Evolutionary conservation across 2,329 filamentous ascomycete genomes (phyloP), one percentile per base, ranked within the genome.

Genomic region (Trichoderma pleuroti): DNA sequence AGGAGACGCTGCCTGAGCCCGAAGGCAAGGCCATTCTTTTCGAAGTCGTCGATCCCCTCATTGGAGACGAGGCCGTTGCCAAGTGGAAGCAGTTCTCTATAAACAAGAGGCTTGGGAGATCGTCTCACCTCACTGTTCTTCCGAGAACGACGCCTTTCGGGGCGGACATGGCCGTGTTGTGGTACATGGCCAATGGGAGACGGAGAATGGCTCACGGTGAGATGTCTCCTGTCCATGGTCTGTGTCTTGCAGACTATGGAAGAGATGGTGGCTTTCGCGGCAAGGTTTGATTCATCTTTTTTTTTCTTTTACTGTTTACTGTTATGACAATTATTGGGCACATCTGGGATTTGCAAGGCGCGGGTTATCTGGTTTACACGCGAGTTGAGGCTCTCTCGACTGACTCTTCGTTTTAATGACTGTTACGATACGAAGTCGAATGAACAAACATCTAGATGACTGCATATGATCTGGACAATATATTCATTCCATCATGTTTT

Each of bases 211-310:
- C 42, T 16, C 65, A 68, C 59, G 65, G 65, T 6, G 28, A 36
- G 28, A 68, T 68, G 65, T 68, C 65, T 18, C 65, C 65, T 36
- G 39, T 68, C 11, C 65, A 68, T 34, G 65, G 56, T 7, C 21
- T 68, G 21, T 68, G 65, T 3, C 56, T 68, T 10, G 65, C 65
- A 34, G 65, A 68, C 28, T 68, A 68, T 52, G 65, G 65, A 52
- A 68, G 21, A 49, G 65, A 68, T 24, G 65, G 65, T 14, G 65
- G 65, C 10, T 68, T 68, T 12, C 65, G 65, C 18, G 65, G 65
- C 26, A 68, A 28, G 28, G 46, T 4, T 14, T 68, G 2, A 68
- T 5, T 24, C 5, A 9, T 21, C 9, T 30, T 1, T 24, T 5
- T 30, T 1, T 21, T 11, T 54, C 18, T 14, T n/a, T 11, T 60